A percentile compares a stretch with the other conserved stretches of the same genome.
phyloP scores from a whole-genome alignment of 2,329 filamentous ascomycete species.

The Beauveria varroae region DNA sequence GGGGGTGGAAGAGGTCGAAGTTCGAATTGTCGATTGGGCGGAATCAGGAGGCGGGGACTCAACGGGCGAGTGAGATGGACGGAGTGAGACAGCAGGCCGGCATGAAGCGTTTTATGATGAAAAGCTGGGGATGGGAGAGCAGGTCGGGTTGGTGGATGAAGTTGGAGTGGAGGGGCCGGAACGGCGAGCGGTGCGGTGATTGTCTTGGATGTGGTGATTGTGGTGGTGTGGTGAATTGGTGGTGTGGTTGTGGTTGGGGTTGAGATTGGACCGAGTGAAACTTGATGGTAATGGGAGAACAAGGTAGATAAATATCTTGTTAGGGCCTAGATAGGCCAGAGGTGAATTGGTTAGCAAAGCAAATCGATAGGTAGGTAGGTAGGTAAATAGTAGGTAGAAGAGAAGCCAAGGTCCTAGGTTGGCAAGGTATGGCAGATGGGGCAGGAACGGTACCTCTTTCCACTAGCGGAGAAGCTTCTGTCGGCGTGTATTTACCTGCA shows the following conservation, averaged over 20 bases:
- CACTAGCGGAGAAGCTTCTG: too few species aligned
- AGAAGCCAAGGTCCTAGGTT: neutral
- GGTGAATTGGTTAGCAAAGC: neutral
- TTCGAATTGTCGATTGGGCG: neutral
- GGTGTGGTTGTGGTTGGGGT: neutral
- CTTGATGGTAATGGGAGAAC: too few species aligned
- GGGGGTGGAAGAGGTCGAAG: neutral
- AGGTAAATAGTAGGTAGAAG: neutral
- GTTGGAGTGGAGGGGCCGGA: neutral
- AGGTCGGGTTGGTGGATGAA: neutral
- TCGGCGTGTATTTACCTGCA: too few species aligned
- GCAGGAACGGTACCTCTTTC: too few species aligned
- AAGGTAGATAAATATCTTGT: neutral
- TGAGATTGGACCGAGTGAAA: too few species aligned
- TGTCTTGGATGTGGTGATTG: neutral
- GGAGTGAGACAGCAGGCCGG: neutral
- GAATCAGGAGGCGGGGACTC: neutral
- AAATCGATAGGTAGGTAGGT: neutral
- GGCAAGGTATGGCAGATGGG: neutral
- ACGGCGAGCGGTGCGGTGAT: neutral
- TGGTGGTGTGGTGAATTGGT: neutral
- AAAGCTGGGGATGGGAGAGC: neutral
- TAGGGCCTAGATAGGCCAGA: neutral
- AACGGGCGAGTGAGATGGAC: neutral
- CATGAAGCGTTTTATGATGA: conserved; percentile 3